phyloP scores from a whole-genome alignment of 345 rosid genomes.

The Hibiscus trionum region DNA sequence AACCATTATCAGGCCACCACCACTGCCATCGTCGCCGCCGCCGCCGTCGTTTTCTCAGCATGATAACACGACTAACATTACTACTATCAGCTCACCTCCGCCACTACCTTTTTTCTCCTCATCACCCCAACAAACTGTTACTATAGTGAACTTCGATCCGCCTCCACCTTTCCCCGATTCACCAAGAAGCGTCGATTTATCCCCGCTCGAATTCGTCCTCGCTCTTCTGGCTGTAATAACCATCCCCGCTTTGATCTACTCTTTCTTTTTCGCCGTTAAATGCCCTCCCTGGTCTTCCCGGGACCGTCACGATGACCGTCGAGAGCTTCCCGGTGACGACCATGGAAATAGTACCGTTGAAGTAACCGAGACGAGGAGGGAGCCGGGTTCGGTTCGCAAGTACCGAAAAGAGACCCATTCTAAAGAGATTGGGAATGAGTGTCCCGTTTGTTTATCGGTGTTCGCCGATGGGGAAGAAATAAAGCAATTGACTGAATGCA shows the following conservation, averaged over 20 bases:
- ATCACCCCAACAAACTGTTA: background rate
- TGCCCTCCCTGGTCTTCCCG: constrained; percentile 29
- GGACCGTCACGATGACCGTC: constrained; percentile 3
- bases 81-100: background rate
- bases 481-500: constrained; percentile 45
- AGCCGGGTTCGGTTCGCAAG: constrained; percentile 25
- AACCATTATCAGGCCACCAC: background rate
- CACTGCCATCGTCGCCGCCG: background rate
- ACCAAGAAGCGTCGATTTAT: constrained; percentile 46
- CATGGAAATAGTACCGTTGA: background rate
- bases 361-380: background rate
- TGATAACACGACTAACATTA: background rate
- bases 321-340: background rate
- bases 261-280: constrained; percentile 45
- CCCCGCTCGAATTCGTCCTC: constrained; percentile 61
- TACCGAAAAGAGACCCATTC: constrained; percentile 36
- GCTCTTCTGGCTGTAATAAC: constrained; percentile 63
- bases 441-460: constrained; percentile 60
- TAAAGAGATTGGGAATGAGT: constrained; percentile 51
- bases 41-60: background rate
- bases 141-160: constrained; percentile 17
- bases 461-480: constrained; percentile 54
- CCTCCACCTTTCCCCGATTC: constrained; percentile 53
- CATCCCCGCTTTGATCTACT: constrained; percentile 59
- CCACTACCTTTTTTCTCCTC: background rate